Percentiles rank a stretch among this genome's conserved stretches.
phyloP scores from a whole-genome alignment of 129 eudicot genomes.

The Flaveria brownii region DNA sequence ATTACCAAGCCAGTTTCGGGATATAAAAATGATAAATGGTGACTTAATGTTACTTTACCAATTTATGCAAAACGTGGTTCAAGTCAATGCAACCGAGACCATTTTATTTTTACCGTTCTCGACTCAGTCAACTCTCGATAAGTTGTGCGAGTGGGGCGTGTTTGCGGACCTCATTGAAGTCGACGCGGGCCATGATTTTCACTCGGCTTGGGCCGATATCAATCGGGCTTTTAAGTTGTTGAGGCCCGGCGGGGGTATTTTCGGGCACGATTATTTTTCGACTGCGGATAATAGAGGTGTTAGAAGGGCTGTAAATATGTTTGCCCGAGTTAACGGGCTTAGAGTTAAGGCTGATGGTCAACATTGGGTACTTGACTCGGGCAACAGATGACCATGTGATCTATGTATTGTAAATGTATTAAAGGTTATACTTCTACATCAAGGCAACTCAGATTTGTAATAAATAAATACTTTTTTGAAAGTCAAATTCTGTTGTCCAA shows the following conservation, averaged over 20 bases:
- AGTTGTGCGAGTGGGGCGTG: conserved; percentile 78
- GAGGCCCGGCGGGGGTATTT: conserved; percentile 71
- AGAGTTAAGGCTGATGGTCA: conserved; percentile 61
- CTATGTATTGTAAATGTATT: conserved; percentile 18
- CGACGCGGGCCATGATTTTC: conserved; percentile 82
- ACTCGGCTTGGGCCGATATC: conserved; percentile 86
- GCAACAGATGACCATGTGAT: neutral
- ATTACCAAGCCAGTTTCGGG: conserved; percentile 33
- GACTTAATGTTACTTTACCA: conserved; percentile 64
- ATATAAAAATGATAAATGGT: conserved; percentile 52
- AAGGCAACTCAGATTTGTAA: conserved; percentile 2
- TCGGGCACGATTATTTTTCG: conserved; percentile 71
- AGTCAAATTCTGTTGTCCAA: neutral
- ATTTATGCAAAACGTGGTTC: conserved; percentile 75
- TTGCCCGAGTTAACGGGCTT: conserved; percentile 59
- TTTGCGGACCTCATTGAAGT: conserved; percentile 67
- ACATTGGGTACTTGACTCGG: conserved; percentile 62
- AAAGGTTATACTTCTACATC: conserved; percentile 11
- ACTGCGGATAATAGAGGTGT: conserved; percentile 63
- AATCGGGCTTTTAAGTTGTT: conserved; percentile 67
- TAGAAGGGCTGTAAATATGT: conserved; percentile 62
- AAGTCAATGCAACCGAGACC: conserved; percentile 41
- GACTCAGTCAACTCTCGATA: conserved; percentile 52
- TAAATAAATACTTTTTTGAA: neutral
- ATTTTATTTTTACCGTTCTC: conserved; percentile 62